Evolutionary conservation across 225 moss, liverwort and hornwort genomes (phyloP), one percentile per base, ranked within the genome.

Genomic region (Straminergon stramineum): DNA sequence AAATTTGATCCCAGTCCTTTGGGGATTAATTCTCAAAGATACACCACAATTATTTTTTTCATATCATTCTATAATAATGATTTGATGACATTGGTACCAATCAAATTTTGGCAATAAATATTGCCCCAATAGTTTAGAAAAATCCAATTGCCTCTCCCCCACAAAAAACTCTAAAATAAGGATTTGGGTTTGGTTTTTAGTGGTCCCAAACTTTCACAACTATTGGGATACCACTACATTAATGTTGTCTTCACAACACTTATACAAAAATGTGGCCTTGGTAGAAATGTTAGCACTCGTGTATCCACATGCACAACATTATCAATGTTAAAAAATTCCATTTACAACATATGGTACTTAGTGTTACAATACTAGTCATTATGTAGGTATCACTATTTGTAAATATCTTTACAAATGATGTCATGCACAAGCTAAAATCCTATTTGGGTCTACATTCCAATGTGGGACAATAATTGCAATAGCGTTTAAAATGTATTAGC

Each of bases 181-280:
- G 3, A 73, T 26, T 73, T 41, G 8, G 5, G 14, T 0, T 9
- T 9, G 0, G 3, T 0, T 45, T 45, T 27, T 10, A 45, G 6
- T 74, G 1, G 45, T 28, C 43, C 27, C 4, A 17, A 3, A 73
- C 22, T n/a, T 69, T 37, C 13, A 9, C 16, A 26, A 26, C 17
- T 15, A 17, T 30, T 48, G 10, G 7, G 31, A 31, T 30, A 74
- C 17, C 3, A 45, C 17, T 74, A 17, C 11, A 45, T 30, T 74
- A 45, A 45, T 45, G 17, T 75, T 45, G 10, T 74, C 5, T 45
- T 17, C 0, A 1, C 18, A 48, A 45, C 30, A 74, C 30, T 75
- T 75, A 48, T 48, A 74, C 30, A 17, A 74, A 45, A 74, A 17
- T 30, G 6, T 18, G 17, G 0, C 48, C 30, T 31, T 30, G 6